Evolutionary conservation across 192 early-diverging fungal species (phyloP).

Genomic region (Cetraspora pellucida): DNA sequence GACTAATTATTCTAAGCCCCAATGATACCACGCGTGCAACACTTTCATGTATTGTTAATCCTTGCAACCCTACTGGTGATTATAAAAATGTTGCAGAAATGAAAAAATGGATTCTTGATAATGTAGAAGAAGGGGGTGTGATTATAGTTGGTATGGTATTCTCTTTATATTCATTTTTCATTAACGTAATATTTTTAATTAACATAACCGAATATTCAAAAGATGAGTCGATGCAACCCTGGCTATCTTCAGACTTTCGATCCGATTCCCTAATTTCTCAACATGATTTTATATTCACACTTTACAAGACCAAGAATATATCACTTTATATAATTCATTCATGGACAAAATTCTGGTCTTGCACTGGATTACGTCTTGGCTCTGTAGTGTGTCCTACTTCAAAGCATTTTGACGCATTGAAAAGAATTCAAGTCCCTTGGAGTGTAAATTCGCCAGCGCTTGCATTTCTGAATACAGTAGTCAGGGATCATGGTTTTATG

Average conservation of each 20-base stretch:
- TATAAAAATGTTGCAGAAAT: conserved; percentile 74
- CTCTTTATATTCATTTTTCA: not conserved
- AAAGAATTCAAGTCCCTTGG: conserved; percentile 88
- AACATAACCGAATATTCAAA: not conserved
- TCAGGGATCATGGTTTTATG: conserved; percentile 68
- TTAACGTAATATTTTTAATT: not conserved
- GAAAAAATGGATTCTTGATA: conserved; percentile 76
- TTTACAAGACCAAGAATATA: conserved; percentile 66
- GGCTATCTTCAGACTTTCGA: conserved; percentile 81
- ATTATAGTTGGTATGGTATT: conserved; percentile 72
- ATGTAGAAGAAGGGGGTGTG: conserved; percentile 75
- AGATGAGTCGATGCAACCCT: conserved; percentile 96
- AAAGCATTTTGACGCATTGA: conserved; percentile 69
- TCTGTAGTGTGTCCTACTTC: conserved; percentile 86
- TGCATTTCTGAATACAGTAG: conserved; percentile 80
- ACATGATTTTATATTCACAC: conserved; percentile 61
- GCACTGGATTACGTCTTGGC: conserved; percentile 86
- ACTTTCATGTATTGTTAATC: conserved; percentile 85
- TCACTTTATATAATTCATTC: conserved; percentile 89
- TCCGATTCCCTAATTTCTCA: conserved; percentile 80
- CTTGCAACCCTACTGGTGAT: conserved; percentile 91
- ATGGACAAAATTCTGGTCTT: conserved; percentile 95
- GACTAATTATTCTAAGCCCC: conserved; percentile 64
- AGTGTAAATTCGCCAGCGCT: conserved; percentile 88
- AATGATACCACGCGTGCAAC: conserved; percentile 60